Evolutionary conservation across 257 asterid species (phyloP).

Genomic region (Craterostigma plantagineum): DNA sequence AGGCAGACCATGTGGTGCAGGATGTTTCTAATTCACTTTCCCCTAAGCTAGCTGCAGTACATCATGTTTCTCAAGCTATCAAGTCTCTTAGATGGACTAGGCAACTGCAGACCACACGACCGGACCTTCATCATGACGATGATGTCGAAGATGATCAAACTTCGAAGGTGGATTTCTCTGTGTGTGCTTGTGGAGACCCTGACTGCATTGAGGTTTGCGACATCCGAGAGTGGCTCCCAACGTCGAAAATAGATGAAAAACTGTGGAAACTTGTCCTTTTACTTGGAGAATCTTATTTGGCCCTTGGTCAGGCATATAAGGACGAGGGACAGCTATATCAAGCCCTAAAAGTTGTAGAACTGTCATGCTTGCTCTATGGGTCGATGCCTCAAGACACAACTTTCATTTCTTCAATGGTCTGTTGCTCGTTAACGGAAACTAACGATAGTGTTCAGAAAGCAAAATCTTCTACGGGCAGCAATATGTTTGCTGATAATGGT

Average conservation of each 20-base stretch:
- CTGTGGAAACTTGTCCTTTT: constrained; percentile 82
- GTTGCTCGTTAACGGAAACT: constrained; percentile 25
- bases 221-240: constrained; percentile 82
- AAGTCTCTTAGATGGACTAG: constrained; percentile 82
- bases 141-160: constrained; percentile 24
- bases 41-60: constrained; percentile 78
- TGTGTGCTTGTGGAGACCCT: constrained; percentile 77
- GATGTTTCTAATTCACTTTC: constrained; percentile 44
- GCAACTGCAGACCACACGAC: constrained; percentile 32
- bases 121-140: constrained; percentile 24
- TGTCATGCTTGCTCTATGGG: constrained; percentile 83
- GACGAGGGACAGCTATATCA: constrained; percentile 57
- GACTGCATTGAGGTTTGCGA: constrained; percentile 94
- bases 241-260: constrained; percentile 77
- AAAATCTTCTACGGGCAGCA: constrained; percentile 16
- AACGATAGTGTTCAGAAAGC: constrained; percentile 20
- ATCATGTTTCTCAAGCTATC: constrained; percentile 95
- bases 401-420: constrained; percentile 69
- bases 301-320: constrained; percentile 73
- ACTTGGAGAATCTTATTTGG: constrained; percentile 96
- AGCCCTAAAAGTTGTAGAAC: constrained; percentile 63
- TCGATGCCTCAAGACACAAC: constrained; percentile 77
- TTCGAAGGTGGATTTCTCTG: constrained; percentile 34
- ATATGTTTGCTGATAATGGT: constrained; percentile 20
- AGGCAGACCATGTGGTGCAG: constrained; percentile 19